Base-by-base conservation (phyloP, 2,329 filamentous ascomycete species). In the Scedosporium apiospermum region DNA sequence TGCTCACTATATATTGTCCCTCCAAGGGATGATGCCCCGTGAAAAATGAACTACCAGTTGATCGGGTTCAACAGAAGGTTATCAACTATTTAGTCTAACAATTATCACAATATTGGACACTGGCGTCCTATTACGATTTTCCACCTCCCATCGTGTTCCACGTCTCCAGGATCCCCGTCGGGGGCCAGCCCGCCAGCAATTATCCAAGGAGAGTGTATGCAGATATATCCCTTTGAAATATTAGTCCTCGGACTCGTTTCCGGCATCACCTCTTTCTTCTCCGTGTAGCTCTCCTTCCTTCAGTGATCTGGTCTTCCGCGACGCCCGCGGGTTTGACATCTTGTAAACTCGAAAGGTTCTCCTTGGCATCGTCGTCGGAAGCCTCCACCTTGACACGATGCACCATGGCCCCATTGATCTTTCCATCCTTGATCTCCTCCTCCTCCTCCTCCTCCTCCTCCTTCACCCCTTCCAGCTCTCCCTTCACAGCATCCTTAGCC, bases 401-500 rank as follows among this genome's bases (percentile, higher is more conserved):
- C 51, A n/a, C 51, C 51, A 55, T 23, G 5, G 18, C 23, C 51
- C 51, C 51, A 23, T 55, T 27, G 51, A 55, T 27, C 27, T 23
- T 23, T n/a, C 23, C 21, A 23, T 23, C 51, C 18, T 55, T 23
- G 9, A 14, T 12, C 34, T 38, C 34, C 10, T 53, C 49, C 18
- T 60, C 23, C 41, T 42, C 57, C 3, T 27, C 41, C 21, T 63
- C 60, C 53, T 65, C 63, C 3, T 65, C 63, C 3, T 58, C 51
- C 63, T 64, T 63, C 57, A 62, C 60, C 21, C 44, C 27, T 18
- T 14, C 26, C n/a, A n/a, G 26, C 26, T 38, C 58, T 61, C 61
- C 62, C 61, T 55, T 58, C 16, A 62, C 41, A 16, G 42, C 51
- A 2, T 75, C 74, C 64, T 77, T 72, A 4, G 71, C 68, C 67